phyloP scores from a whole-genome alignment of 331 rosid species.

The Dryas integrifolia region DNA sequence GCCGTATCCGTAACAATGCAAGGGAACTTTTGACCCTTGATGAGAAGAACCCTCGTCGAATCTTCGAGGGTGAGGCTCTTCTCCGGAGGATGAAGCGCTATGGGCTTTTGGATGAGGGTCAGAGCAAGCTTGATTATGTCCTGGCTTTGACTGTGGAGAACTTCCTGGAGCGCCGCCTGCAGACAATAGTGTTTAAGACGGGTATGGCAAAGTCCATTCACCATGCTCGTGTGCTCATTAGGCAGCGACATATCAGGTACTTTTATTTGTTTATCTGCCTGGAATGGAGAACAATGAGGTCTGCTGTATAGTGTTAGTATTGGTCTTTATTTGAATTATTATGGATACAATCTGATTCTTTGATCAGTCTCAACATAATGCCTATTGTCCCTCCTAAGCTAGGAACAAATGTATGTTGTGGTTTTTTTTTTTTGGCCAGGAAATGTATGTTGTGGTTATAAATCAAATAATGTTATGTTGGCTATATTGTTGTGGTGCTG shows the following conservation, averaged over 20 bases:
- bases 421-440: neutral
- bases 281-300: neutral
- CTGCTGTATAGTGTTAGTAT: neutral
- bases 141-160: constrained; percentile 72
- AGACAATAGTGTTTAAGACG: constrained; percentile 59
- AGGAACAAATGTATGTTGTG: neutral
- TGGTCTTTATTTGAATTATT: neutral
- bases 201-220: constrained; percentile 79
- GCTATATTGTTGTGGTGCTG: neutral
- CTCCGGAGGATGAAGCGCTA: constrained; percentile 64
- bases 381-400: neutral
- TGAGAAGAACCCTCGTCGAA: constrained; percentile 75
- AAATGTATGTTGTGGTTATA: neutral
- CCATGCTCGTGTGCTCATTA: constrained; percentile 70
- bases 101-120: constrained; percentile 60
- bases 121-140: constrained; percentile 80
- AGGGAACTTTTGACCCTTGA: constrained; percentile 65
- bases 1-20: constrained; percentile 69
- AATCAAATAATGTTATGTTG: neutral
- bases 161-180: constrained; percentile 73
- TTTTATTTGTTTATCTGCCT: neutral
- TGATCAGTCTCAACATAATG: constrained; percentile 3
- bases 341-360: neutral
- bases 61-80: constrained; percentile 70
- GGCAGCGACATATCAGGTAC: constrained; percentile 71